Base-by-base conservation (phyloP, 768 basidiomycete genomes). In the Tylopilus sp. region DNA sequence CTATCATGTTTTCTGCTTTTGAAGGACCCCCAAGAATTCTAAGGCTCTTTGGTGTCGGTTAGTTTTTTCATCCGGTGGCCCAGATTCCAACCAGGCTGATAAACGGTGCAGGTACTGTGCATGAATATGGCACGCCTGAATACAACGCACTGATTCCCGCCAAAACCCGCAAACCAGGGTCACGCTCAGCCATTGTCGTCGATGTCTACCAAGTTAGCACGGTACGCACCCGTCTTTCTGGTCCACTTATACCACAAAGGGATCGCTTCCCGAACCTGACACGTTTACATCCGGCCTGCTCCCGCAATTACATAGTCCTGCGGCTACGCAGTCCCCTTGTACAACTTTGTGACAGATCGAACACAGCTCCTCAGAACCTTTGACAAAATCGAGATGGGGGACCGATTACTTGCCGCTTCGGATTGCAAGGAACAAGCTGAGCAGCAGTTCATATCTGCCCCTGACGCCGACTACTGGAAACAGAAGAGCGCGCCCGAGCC, bases 281-380 rank as follows among this genome's bases (percentile, higher is more conserved):
- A 48, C 17, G 10, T 31, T 30, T 36, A 46, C 11, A n/a, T 7
- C n/a, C 17, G 26, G 18, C 28, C 1, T 39, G 42, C 25, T 18
- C 33, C 13, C 33, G 11, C 33, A n/a, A 42, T 48, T 12, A 23
- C 35, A 35, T 57, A 86, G 85, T 82, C 83, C 6, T 88, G 85
- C 54, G 84, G 85, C 20, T 86, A 75, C 55, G 75, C 78, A 3
- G 80, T 87, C 31, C 85, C 85, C 5, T 72, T 77, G 55, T 86
- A 80, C 65, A 69, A 75, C 35, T 87, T 82, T 68, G 70, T 76
- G 43, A 69, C 69, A 13, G 78, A 83, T 52, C 81, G 85, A 18
- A 76, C 72, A 10, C 75, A 73, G 11, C 77, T 83, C 18, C 69
- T 75, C 31, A 68, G 75, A 35, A 70, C 60, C 63, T 69, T 71